Base-by-base conservation (phyloP, 495 filamentous ascomycete species). In the Beverwykella pulmonaria region DNA sequence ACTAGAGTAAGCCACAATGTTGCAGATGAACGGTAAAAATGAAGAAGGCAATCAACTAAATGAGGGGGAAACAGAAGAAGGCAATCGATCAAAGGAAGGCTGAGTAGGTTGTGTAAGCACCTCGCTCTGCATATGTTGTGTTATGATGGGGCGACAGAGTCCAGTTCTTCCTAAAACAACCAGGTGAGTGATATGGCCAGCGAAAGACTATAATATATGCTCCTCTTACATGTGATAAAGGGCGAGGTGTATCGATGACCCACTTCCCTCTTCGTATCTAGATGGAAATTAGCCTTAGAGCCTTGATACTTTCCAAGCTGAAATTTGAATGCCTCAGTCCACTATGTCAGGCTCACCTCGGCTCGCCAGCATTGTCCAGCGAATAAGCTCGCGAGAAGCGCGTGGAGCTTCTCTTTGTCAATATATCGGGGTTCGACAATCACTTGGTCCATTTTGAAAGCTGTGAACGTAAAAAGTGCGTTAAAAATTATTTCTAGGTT, bases 211-310 rank as follows among this genome's bases (percentile, higher is more conserved):
- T 36, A 19, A 34, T 34, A 4, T 34, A 34, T 34, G 12, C 12
- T 36, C 27, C 27, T 22, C 53, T n/a, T 22, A 57, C 53, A 23
- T 32, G 32, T 12, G 53, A 32, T 57, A 57, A 23, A 57, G 53
- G 9, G 2, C 8, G 6, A 36, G 53, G 53, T 14, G 53, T 57
- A 23, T 57, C 25, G 53, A 57, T 57, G 19, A 57, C 23, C 53
- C 53, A 57, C n/a, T 57, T 57, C 20, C 53, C 53, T 36, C 53
- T 57, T 30, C 53, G 53, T 5, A 57, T 36, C 53, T 57, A 36
- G 53, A 8, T 34, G 4, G 15, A 48, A 48, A 48, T 48, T 23
- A 48, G 44, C 44, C 44, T 48, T 17, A 48, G 44, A n/a, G 44
- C 44, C 44, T 48, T 48, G 3, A 48, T 48, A 22, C 49, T 23